Percentiles rank a stretch among this genome's conserved stretches.
Conservation (phyloP, 306 rosid genomes). For the Lathyrus aphaca region DNA sequence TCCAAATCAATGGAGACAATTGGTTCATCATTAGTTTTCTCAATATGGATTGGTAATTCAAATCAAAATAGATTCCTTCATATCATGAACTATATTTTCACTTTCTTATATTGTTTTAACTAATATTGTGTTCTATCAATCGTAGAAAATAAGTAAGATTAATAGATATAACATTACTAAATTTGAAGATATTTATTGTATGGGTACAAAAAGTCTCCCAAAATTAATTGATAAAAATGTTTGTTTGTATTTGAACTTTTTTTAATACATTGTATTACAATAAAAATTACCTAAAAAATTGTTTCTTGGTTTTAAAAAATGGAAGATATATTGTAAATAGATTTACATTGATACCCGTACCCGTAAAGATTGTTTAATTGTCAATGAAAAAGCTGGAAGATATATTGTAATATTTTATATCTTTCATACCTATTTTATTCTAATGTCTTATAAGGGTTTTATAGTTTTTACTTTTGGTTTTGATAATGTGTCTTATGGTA, state of each 20-base stretch:
- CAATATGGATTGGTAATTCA: background rate
- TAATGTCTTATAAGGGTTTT: background rate
- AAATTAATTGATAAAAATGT: background rate
- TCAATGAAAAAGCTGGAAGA: background rate
- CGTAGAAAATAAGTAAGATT: background rate
- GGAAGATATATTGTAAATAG: background rate
- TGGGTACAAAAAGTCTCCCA: background rate
- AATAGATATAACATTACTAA: background rate
- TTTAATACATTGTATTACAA: no score
- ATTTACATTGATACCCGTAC: background rate
- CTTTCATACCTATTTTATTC: no score
- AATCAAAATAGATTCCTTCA: background rate
- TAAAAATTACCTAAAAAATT: background rate
- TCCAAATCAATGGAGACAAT: background rate
- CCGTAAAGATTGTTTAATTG: background rate
- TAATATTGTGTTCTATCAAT: background rate
- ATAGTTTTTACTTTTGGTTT: no score
- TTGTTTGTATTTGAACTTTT: background rate
- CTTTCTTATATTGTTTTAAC: background rate
- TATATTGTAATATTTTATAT: background rate
- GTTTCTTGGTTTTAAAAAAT: background rate
- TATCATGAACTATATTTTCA: background rate
- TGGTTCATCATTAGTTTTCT: background rate
- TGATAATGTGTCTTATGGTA: no score
- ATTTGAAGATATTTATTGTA: background rate